These are phyloP conservation scores for Rhynchosporium agropyri DNA, from an alignment of 2,329 filamentous ascomycete species.

Conservation along the genomic window DNA sequence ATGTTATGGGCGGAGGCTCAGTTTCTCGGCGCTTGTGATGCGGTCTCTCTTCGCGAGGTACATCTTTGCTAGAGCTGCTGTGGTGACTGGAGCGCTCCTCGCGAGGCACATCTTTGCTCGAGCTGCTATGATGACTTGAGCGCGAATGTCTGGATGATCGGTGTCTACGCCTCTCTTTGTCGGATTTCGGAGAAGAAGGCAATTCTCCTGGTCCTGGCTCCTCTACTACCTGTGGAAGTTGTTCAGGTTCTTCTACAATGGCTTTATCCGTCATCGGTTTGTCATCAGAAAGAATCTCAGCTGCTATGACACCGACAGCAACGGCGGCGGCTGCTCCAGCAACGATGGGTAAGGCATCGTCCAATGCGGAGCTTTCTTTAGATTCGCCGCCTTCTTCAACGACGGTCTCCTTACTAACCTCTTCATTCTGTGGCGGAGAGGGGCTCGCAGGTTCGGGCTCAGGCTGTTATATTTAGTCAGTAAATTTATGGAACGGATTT, in stretches of 20 bases:
- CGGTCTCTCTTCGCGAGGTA: slow-evolving; percentile 18
- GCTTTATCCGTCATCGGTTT: slow-evolving; percentile 30
- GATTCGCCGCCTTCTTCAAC: slow-evolving; percentile 10
- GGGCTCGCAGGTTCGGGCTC: slow-evolving; percentile 12
- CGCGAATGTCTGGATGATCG: slow-evolving; percentile 34
- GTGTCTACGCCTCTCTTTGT: slow-evolving; percentile 31
- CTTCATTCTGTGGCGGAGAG: slow-evolving; percentile 11
- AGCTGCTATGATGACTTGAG: slow-evolving; percentile 28
- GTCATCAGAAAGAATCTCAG: slow-evolving; percentile 22
- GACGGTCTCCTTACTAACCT: slow-evolving; percentile 9
- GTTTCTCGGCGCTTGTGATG: slow-evolving; percentile 34
- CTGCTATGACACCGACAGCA: slow-evolving; percentile 23
- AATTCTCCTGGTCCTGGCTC: slow-evolving; percentile 19
- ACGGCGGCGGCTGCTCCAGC: slow-evolving; percentile 22
- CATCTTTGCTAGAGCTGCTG: slow-evolving; percentile 29
- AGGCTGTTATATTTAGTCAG: neutral
- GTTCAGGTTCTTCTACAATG: slow-evolving; percentile 36
- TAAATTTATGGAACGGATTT: neutral
- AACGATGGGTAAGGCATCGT: slow-evolving; percentile 20
- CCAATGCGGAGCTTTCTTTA: slow-evolving; percentile 15
- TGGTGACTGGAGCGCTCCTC: slow-evolving; percentile 28
- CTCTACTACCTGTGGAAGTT: slow-evolving; percentile 27
- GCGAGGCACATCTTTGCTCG: slow-evolving; percentile 25
- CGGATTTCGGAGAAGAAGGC: slow-evolving; percentile 28
- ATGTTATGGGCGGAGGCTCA: slow-evolving; percentile 29